phyloP scores from a whole-genome alignment of 2,329 filamentous ascomycete genomes.

The Trichoderma semiorbis region DNA sequence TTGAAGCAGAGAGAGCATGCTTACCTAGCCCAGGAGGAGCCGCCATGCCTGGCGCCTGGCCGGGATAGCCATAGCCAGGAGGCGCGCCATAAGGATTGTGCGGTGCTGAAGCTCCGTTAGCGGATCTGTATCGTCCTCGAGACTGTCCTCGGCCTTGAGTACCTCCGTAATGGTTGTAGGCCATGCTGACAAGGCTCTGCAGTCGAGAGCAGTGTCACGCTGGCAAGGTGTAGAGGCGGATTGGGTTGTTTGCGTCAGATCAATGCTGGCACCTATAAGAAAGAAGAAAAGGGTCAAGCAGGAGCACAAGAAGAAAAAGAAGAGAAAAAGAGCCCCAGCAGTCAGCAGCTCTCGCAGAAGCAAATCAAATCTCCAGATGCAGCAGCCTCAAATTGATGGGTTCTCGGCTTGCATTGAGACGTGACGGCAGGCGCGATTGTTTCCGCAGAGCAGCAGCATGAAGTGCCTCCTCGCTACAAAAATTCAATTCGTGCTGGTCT shows the following conservation, averaged over 20 bases:
- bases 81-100: conserved; percentile 66
- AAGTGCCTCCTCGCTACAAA: neutral
- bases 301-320: neutral
- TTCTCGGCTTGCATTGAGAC: conserved; percentile 14
- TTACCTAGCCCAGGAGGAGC: conserved; percentile 80
- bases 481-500: neutral
- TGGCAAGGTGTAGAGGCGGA: neutral
- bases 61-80: conserved; percentile 69
- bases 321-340: neutral
- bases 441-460: neutral
- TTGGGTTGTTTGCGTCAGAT: neutral
- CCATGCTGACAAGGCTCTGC: conserved; percentile 38
- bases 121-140: conserved; percentile 21
- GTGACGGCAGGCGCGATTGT: neutral
- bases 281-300: neutral
- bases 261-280: neutral
- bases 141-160: conserved; percentile 21
- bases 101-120: conserved; percentile 11
- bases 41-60: conserved; percentile 63
- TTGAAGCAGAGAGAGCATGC: conserved; percentile 25
- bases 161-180: conserved; percentile 62
- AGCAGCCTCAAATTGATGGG: conserved; percentile 1
- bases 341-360: neutral
- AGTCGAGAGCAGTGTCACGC: neutral
- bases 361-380: neutral